phyloP scores from a whole-genome alignment of 1,139 yeast genomes.

The Saccharomyces uvarum region DNA sequence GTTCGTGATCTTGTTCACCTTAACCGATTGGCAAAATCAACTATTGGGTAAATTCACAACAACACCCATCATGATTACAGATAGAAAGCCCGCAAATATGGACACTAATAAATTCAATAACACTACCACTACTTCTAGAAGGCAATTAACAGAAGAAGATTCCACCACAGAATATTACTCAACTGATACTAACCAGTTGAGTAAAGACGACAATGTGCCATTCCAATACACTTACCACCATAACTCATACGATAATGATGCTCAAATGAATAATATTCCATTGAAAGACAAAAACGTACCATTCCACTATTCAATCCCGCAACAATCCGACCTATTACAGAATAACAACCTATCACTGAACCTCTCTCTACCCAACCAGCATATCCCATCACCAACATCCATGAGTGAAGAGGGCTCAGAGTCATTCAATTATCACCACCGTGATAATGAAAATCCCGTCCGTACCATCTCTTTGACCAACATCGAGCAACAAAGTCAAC shows the following conservation, averaged over 20 bases:
- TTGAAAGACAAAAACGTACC: not conserved
- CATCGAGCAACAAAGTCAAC: not conserved
- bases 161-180: constrained; percentile 4
- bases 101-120: constrained; percentile 31
- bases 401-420: constrained; percentile 63
- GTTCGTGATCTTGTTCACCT: constrained; percentile 60
- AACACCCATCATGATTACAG: constrained; percentile 80
- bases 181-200: constrained; percentile 1
- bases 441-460: not conserved
- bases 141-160: constrained; percentile 1
- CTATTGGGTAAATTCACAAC: constrained; percentile 69
- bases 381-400: constrained; percentile 50
- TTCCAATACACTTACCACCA: not conserved
- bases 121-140: not conserved
- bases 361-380: constrained; percentile 7
- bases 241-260: not conserved
- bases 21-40: constrained; percentile 51
- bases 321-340: constrained; percentile 3
- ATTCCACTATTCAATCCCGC: not conserved
- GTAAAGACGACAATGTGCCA: not conserved
- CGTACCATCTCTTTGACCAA: not conserved
- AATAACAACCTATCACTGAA: constrained; percentile 1
- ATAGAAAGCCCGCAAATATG: constrained; percentile 48
- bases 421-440: not conserved
- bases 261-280: not conserved